Conservation (phyloP, 2,329 filamentous ascomycete genomes). For the Ceratocystiopsis brevicomis region DNA sequence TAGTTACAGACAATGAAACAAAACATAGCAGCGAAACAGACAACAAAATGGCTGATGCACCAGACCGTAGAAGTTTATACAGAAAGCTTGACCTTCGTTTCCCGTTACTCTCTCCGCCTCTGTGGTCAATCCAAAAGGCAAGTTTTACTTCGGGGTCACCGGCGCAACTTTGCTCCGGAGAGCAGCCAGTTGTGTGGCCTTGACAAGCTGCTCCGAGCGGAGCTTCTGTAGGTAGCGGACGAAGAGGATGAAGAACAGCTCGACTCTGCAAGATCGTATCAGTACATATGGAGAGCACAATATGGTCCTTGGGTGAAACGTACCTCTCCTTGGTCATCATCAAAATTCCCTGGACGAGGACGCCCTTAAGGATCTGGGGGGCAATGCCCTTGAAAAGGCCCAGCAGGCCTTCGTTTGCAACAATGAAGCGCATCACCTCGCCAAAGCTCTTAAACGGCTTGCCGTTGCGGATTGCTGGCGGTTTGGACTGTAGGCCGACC, state of each 20-base stretch:
- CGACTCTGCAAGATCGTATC: slow-evolving; percentile 38
- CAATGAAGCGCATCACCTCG: slow-evolving; percentile 88
- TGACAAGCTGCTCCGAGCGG: slow-evolving; percentile 49
- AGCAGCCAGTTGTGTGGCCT: slow-evolving; percentile 43
- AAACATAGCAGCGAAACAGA: too few species aligned
- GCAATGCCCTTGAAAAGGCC: slow-evolving; percentile 95
- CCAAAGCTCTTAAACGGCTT: slow-evolving; percentile 86
- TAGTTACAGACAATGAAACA: too few species aligned
- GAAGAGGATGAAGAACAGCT: slow-evolving; percentile 70
- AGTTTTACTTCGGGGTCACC: slow-evolving; percentile 13
- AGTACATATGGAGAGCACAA: slow-evolving; percentile 1
- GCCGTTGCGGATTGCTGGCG: slow-evolving; percentile 63
- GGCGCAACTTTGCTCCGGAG: slow-evolving; percentile 28
- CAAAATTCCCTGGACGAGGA: slow-evolving; percentile 82
- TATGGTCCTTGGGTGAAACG: slow-evolving; percentile 9
- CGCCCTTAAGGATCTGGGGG: slow-evolving; percentile 80
- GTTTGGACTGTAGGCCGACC: slow-evolving; percentile 85
- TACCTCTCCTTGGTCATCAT: slow-evolving; percentile 99
- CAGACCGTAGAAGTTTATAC: too few species aligned
- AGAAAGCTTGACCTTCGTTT: too few species aligned
- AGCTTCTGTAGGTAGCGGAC: slow-evolving; percentile 63
- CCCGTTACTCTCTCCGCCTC: too few species aligned
- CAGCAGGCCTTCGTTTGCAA: slow-evolving; percentile 64
- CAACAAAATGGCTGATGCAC: too few species aligned
- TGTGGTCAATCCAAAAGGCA: too few species aligned